Evolutionary conservation across 1,284 basidiomycete species (phyloP).

Genomic region (Puccinia polysora): DNA sequence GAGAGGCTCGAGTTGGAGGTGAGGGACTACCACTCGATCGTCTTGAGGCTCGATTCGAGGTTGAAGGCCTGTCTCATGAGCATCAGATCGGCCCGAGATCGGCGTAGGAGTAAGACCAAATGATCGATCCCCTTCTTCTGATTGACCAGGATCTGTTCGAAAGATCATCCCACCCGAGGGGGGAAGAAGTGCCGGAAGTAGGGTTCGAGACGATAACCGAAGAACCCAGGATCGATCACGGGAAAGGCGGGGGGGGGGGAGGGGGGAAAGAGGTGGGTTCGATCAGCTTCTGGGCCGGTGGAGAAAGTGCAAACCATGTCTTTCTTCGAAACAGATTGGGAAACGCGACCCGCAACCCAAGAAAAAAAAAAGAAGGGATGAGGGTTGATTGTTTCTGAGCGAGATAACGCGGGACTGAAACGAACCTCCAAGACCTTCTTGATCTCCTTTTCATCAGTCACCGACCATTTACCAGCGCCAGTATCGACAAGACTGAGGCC

Average conservation of each 20-base stretch:
- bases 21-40: conserved; percentile 14
- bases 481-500: neutral
- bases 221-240: too few species aligned
- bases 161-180: too few species aligned
- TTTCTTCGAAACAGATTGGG: too few species aligned
- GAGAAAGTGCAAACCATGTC: too few species aligned
- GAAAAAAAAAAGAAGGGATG: too few species aligned
- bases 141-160: conserved; percentile 8
- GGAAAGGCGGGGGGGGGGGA: too few species aligned
- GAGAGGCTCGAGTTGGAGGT: neutral
- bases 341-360: too few species aligned
- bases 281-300: too few species aligned
- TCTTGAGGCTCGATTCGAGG: conserved; percentile 19
- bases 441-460: conserved; percentile 38
- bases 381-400: neutral
- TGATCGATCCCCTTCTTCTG: conserved; percentile 36
- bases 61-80: conserved; percentile 28
- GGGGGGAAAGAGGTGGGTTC: too few species aligned
- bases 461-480: conserved; percentile 20
- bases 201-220: too few species aligned
- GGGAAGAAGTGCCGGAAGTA: too few species aligned
- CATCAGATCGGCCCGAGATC: conserved; percentile 2
- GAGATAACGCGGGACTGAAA: neutral
- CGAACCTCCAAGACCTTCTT: conserved; percentile 36
- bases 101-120: conserved; percentile 12